These are phyloP conservation scores for Trapa bicornis DNA, from an alignment of 345 rosid genomes.

Conservation along the genomic window DNA sequence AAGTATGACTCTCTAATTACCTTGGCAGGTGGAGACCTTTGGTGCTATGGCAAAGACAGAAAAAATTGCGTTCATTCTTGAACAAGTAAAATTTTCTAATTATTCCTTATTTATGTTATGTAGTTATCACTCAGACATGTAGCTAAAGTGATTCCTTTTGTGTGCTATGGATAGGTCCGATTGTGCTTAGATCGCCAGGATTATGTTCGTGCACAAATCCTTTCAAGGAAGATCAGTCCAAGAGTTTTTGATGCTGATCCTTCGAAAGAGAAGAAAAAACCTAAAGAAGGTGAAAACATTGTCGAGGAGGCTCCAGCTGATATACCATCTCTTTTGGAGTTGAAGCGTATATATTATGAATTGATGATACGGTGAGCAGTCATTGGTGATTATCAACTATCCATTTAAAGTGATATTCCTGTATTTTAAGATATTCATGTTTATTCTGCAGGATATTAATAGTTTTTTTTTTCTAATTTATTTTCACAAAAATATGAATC, in stretches of 20 bases:
- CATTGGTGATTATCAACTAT: background rate
- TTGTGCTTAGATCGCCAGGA: constrained; percentile 86
- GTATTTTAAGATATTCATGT: background rate
- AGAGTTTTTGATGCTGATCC: constrained; percentile 72
- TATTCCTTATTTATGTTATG: constrained; percentile 1
- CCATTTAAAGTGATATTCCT: background rate
- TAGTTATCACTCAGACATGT: constrained; percentile 1
- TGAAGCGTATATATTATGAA: constrained; percentile 76
- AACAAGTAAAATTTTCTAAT: constrained; percentile 42
- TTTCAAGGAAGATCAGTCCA: constrained; percentile 87
- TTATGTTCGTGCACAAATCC: constrained; percentile 86
- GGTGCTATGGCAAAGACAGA: constrained; percentile 97
- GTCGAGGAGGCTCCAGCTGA: constrained; percentile 95
- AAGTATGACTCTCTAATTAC: background rate
- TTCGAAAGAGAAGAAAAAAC: constrained; percentile 81
- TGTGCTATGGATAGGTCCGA: constrained; percentile 43
- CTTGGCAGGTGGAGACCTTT: constrained; percentile 78
- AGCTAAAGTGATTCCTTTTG: constrained; percentile 6
- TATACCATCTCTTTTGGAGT: constrained; percentile 70
- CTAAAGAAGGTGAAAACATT: constrained; percentile 77
- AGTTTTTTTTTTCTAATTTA: background rate
- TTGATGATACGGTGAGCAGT: constrained; percentile 63
- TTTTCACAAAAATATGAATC: background rate
- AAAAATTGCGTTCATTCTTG: constrained; percentile 91
- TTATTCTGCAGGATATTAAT: background rate